Base-by-base conservation (phyloP, 257 asterid species). In the Ocimum tenuiflorum region DNA sequence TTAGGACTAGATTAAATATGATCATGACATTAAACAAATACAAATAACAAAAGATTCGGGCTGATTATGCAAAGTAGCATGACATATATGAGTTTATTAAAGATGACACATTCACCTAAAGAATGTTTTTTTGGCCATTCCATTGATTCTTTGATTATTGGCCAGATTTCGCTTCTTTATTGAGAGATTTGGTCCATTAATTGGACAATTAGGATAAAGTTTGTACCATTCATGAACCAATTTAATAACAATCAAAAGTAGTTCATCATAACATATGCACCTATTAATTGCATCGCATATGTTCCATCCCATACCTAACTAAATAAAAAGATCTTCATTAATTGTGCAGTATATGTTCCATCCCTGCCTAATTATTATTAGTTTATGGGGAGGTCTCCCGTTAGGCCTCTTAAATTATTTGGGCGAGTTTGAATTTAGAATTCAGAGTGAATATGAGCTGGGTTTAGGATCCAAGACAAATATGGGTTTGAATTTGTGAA, bases 331-430 rank as follows among this genome's bases (percentile, higher is more conserved):
- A n/a, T n/a, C n/a, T n/a, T n/a, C 43, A 56, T 6, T 31, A 15
- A 43, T 66, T 62, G 43, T 69, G 27, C 51, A 65, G 65, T 63
- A 63, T 70, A 55, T 46, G 62, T 70, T 56, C 70, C 69, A 50
- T 75, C 77, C 55, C 33, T 39, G 68, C 78, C 80, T 71, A 71
- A 67, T 59, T 43, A 67, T 19, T 33, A 24, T 39, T 61, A 23
- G 31, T 24, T 24, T 24, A 24, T n/a, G n/a, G n/a, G n/a, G n/a
- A n/a, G n/a, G n/a, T n/a, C n/a, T n/a, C n/a, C n/a, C n/a, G n/a
- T n/a, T n/a, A n/a, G n/a, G n/a, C n/a, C n/a, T n/a, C n/a, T n/a
- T n/a, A n/a, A n/a, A n/a, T n/a, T n/a, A n/a, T n/a, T n/a, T n/a
- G n/a, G n/a, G n/a, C n/a, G n/a, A n/a, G n/a, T n/a, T n/a, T n/a